Conservation (phyloP, 495 filamentous ascomycete species). For the Hyphodiscus hymeniophilus region DNA sequence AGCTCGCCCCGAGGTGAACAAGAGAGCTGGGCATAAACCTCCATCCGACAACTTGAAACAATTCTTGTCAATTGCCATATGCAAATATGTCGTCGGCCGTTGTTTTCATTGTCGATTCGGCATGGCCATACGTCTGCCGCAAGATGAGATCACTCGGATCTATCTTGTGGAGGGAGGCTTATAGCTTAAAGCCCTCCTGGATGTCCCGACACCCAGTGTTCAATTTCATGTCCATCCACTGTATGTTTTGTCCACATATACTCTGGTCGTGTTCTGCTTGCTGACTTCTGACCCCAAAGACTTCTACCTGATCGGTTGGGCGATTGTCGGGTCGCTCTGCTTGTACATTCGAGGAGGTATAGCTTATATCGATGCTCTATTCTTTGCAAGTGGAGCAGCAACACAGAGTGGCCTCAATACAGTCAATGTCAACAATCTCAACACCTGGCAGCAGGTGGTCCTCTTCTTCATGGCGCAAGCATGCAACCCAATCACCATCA, state of each 20-base stretch:
- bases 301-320: conserved; percentile 64
- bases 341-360: conserved; percentile 54
- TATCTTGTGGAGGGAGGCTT: conserved; percentile 32
- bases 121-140: too few relatives aligned
- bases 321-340: conserved; percentile 65
- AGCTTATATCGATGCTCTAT: conserved; percentile 80
- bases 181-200: conserved; percentile 40
- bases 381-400: conserved; percentile 69
- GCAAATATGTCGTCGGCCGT: too few relatives aligned
- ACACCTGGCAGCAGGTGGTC: conserved; percentile 68
- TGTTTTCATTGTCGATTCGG: too few relatives aligned
- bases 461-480: conserved; percentile 65
- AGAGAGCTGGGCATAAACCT: too few relatives aligned
- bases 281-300: conserved; percentile 36
- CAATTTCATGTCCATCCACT: conserved; percentile 83
- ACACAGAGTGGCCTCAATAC: conserved; percentile 93
- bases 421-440: conserved; percentile 65
- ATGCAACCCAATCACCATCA: conserved; percentile 85
- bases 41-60: too few relatives aligned
- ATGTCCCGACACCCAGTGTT: conserved; percentile 51
- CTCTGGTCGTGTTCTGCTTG: not conserved
- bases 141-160: conserved; percentile 10
- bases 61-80: too few relatives aligned
- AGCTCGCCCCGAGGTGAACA: too few relatives aligned
- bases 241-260: conserved; percentile 33